A percentile compares a stretch with the other conserved stretches of the same genome.
These are phyloP conservation scores for Phytophthora chlamydospora DNA, from an alignment of 352 stramenopile species.

Conservation along the genomic window DNA sequence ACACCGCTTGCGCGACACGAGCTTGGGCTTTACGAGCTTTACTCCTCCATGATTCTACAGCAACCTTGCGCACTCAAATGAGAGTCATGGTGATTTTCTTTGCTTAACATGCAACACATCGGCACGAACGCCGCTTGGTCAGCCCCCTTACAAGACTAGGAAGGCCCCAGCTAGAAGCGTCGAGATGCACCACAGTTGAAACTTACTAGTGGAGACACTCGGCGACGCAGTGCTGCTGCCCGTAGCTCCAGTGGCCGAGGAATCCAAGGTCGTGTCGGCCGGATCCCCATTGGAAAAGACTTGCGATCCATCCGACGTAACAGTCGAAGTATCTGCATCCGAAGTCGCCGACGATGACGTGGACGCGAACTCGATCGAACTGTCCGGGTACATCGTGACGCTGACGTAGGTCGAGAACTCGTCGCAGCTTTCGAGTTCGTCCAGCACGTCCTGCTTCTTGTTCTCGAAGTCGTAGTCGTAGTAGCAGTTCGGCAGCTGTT, in stretches of 20 bases:
- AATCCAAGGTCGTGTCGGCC: slow-evolving; percentile 14
- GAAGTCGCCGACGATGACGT: slow-evolving; percentile 9
- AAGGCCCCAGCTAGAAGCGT: slow-evolving; percentile 3
- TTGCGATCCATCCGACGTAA: neutral
- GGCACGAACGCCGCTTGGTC: no score
- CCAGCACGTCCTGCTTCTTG: slow-evolving; percentile 39
- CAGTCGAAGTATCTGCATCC: slow-evolving; percentile 1
- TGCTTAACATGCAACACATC: no score
- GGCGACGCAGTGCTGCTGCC: neutral
- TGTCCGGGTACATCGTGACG: slow-evolving; percentile 17
- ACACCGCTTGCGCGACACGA: neutral
- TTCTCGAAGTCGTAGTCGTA: slow-evolving; percentile 42
- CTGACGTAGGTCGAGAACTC: slow-evolving; percentile 11
- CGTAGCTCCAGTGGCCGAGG: slow-evolving; percentile 6
- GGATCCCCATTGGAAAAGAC: neutral
- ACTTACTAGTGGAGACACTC: neutral
- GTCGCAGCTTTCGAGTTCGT: slow-evolving; percentile 20
- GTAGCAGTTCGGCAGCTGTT: slow-evolving; percentile 38
- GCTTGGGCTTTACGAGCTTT: no score
- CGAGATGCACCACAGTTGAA: slow-evolving; percentile 1
- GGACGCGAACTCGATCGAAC: slow-evolving; percentile 1
- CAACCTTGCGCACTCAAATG: neutral
- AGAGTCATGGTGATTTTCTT: neutral
- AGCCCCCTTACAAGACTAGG: slow-evolving; percentile 7
- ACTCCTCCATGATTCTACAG: no score